phyloP scores from a whole-genome alignment of 1,284 basidiomycete genomes.

The Rhodotorula sp. region DNA sequence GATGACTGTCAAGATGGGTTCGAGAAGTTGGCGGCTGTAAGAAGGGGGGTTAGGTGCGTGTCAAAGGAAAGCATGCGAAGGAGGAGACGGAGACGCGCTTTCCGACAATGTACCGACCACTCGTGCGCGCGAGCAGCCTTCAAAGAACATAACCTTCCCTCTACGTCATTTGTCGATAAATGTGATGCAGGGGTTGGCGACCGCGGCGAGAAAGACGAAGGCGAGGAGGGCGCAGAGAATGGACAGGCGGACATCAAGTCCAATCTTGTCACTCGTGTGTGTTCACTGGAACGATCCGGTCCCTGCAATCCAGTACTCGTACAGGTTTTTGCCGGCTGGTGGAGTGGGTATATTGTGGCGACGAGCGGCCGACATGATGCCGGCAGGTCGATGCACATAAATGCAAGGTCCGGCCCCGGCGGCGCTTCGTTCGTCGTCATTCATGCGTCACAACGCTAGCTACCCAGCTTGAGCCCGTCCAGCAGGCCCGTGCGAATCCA shows the following conservation, averaged over 20 bases:
- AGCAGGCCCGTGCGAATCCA: no score
- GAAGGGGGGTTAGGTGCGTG: no score
- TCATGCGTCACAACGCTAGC: no score
- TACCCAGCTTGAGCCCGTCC: no score
- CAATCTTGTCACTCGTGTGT: background rate
- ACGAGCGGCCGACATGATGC: no score
- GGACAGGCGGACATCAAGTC: slow-evolving; percentile 1
- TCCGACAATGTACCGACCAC: slow-evolving; percentile 13
- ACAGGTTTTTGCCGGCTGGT: slow-evolving; percentile 7
- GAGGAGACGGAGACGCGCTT: background rate
- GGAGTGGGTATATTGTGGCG: background rate
- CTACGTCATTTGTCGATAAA: background rate
- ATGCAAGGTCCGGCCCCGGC: no score
- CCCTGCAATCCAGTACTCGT: background rate
- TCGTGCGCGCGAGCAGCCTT: background rate
- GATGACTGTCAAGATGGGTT: slow-evolving; percentile 9
- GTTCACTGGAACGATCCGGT: background rate
- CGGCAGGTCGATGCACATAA: no score
- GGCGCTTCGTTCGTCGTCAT: no score
- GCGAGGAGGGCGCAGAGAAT: background rate
- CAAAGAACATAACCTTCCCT: slow-evolving; percentile 3
- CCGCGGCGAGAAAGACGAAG: background rate
- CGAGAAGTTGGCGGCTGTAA: slow-evolving; percentile 9
- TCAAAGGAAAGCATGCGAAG: no score
- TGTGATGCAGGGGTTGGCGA: background rate